phyloP scores from a whole-genome alignment of 495 filamentous ascomycete genomes.

The Stereocaulon alpinum region DNA sequence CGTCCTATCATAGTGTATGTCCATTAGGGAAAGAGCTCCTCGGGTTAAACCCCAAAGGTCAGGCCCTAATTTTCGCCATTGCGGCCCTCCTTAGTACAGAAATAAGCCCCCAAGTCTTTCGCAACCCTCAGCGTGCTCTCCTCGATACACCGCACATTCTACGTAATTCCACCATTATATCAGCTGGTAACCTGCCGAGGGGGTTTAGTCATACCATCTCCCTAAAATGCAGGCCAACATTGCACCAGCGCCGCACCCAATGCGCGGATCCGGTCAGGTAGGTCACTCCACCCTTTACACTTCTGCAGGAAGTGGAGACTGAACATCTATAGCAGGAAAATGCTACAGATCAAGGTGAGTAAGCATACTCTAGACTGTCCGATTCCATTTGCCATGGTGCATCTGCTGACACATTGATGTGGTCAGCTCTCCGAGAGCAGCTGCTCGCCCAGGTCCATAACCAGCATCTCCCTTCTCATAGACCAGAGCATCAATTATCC shows the following conservation, averaged over 20 bases:
- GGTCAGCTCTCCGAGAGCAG: constrained; percentile 43
- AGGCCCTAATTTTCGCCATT: not conserved
- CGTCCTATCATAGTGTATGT: not conserved
- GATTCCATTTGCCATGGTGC: not conserved
- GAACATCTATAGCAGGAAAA: constrained; percentile 32
- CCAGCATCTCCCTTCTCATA: constrained; percentile 31
- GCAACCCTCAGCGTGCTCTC: not conserved
- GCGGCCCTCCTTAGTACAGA: not conserved
- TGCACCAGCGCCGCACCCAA: constrained; percentile 48
- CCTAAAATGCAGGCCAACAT: constrained; percentile 42
- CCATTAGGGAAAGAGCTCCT: too few relatives aligned
- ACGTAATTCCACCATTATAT: not conserved
- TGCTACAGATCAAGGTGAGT: constrained; percentile 43
- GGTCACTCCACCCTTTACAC: constrained; percentile 28
- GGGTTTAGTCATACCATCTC: constrained; percentile 1
- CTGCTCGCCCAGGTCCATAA: constrained; percentile 37
- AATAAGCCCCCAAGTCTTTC: not conserved
- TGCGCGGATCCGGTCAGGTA: constrained; percentile 48
- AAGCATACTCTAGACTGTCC: constrained; percentile 2
- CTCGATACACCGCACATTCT: not conserved
- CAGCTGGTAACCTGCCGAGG: not conserved
- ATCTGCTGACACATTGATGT: constrained; percentile 22
- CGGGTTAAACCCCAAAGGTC: not conserved
- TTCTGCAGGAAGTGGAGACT: constrained; percentile 8
- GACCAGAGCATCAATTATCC: constrained; percentile 30